These are phyloP conservation scores for Saprolegnia parasitica DNA, from an alignment of 352 stramenopile genomes.

Conservation along the genomic window DNA sequence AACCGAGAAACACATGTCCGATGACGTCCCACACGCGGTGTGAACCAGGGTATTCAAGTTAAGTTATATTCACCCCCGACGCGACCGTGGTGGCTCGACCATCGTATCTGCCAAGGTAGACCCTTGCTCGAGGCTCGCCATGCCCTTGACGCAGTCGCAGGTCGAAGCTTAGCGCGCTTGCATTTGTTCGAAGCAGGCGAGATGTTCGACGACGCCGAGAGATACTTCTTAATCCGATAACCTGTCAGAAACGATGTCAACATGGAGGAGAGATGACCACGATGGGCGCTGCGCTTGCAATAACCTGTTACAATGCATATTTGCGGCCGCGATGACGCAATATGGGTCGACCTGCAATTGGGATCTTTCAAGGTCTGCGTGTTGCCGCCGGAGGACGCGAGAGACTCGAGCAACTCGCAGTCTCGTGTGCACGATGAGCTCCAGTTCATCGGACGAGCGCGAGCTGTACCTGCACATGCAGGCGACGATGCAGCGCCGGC, in stretches of 20 bases:
- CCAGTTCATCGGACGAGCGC: slow-evolving; percentile 11
- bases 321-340: background rate
- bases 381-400: background rate
- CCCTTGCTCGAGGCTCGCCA: background rate
- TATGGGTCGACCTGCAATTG: background rate
- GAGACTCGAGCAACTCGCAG: background rate
- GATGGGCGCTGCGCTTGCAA: background rate
- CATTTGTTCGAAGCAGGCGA: background rate
- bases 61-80: no score
- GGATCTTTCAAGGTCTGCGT: slow-evolving; percentile 6
- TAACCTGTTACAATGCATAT: slow-evolving; percentile 11
- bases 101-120: no score
- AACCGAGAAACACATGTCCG: background rate
- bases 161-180: background rate
- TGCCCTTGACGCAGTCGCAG: background rate
- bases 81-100: background rate
- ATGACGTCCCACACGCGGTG: slow-evolving; percentile 1
- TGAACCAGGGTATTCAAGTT: no score
- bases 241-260: background rate
- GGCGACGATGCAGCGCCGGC: background rate
- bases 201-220: slow-evolving; percentile 3
- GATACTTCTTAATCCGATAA: slow-evolving; percentile 11
- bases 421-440: background rate
- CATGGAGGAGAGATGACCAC: background rate
- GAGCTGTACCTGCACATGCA: slow-evolving; percentile 22